Percentiles rank a stretch among this genome's conserved stretches.
Evolutionary conservation across 176 grass and related monocot species (phyloP).

Genomic region (Luzula sylvatica): DNA sequence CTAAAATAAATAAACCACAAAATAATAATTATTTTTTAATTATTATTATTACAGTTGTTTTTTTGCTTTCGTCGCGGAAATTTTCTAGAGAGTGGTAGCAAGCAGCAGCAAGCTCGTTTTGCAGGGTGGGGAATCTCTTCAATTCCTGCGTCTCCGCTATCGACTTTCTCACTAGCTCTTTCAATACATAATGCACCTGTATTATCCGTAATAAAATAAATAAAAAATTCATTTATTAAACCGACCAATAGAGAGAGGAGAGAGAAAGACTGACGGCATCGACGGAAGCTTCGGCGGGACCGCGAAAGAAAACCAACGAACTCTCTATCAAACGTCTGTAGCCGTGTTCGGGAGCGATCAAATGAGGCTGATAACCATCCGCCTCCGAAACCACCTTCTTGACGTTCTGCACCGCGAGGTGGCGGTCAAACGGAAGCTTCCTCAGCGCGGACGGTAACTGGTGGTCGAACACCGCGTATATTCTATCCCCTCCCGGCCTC

Average conservation of each 20-base stretch:
- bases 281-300: constrained; percentile 95
- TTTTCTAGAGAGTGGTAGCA: constrained; percentile 55
- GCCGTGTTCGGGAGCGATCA: constrained; percentile 98
- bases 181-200: constrained; percentile 86
- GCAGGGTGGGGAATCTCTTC: constrained; percentile 79
- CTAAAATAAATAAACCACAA: too few species aligned
- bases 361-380: constrained; percentile 92
- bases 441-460: constrained; percentile 73
- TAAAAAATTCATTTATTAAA: too few species aligned
- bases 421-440: constrained; percentile 89
- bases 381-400: constrained; percentile 82
- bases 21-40: too few species aligned
- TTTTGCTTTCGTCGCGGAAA: constrained; percentile 69
- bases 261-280: constrained; percentile 54
- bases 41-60: constrained; percentile 30
- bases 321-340: constrained; percentile 87
- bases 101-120: constrained; percentile 74
- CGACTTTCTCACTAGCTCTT: constrained; percentile 90
- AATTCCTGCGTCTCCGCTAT: constrained; percentile 86
- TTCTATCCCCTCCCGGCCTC: constrained; percentile 77
- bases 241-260: neutral
- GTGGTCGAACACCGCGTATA: constrained; percentile 93
- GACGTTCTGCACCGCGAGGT: constrained; percentile 77
- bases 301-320: constrained; percentile 86
- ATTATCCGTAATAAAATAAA: constrained; percentile 15